Evolutionary conservation across 2,329 filamentous ascomycete species (phyloP).

Genomic region (Pseudogymnoascus sp.): DNA sequence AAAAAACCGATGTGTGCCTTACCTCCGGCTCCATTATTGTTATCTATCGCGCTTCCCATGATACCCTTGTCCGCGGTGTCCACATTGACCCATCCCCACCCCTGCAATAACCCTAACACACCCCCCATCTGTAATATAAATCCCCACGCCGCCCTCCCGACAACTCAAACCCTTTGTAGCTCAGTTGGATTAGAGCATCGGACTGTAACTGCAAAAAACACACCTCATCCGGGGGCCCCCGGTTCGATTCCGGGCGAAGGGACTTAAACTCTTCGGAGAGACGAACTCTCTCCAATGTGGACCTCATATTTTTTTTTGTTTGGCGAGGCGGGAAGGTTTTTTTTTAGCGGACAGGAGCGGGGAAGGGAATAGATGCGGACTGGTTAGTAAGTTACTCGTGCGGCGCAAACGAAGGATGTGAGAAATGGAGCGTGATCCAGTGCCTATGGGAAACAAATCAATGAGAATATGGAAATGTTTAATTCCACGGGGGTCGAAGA

Average conservation of each 20-base stretch:
- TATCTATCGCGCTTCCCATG: not conserved
- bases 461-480: no score
- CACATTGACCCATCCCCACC: not conserved
- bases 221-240: slow-evolving; percentile 10
- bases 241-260: slow-evolving; percentile 11
- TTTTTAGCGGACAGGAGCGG: not conserved
- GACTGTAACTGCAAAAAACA: slow-evolving; percentile 10
- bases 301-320: not conserved
- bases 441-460: no score
- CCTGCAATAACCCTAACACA: not conserved
- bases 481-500: no score
- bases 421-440: not conserved
- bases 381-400: not conserved
- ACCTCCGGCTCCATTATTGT: not conserved
- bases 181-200: slow-evolving; percentile 12
- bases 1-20: not conserved
- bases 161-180: slow-evolving; percentile 8
- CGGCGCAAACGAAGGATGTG: no score
- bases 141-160: not conserved
- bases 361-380: not conserved
- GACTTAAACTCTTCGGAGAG: slow-evolving; percentile 10
- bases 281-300: slow-evolving; percentile 3
- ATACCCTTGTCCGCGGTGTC: not conserved
- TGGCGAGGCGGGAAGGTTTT: not conserved
- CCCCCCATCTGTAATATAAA: slow-evolving; percentile 1